Conservation (phyloP, 108 stramenopile species). For the Hondaea fermentalgiana region DNA sequence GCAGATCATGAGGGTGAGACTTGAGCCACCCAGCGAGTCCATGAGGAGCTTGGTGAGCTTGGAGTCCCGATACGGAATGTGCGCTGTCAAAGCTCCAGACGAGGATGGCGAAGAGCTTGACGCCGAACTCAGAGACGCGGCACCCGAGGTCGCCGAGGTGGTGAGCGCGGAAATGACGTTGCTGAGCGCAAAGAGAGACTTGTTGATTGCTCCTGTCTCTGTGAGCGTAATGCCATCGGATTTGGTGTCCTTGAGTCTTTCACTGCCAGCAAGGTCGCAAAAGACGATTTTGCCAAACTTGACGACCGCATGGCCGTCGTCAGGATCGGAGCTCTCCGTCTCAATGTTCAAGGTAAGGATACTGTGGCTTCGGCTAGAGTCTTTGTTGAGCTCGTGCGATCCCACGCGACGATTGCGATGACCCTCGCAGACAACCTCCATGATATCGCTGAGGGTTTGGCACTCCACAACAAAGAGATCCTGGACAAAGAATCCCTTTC, state of each 20-base stretch:
- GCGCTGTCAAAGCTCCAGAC: neutral
- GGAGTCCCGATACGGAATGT: constrained; percentile 44
- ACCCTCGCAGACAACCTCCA: constrained; percentile 40
- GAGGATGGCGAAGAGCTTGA: neutral
- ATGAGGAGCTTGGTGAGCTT: constrained; percentile 48
- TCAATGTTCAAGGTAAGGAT: constrained; percentile 26
- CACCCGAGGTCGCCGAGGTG: no score
- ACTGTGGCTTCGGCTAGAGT: constrained; percentile 36
- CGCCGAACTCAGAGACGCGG: no score
- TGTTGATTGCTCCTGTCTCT: constrained; percentile 25
- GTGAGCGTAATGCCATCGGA: constrained; percentile 3
- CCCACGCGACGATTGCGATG: constrained; percentile 37
- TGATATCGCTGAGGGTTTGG: constrained; percentile 24
- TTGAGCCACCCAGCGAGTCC: constrained; percentile 43
- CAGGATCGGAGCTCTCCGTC: constrained; percentile 17
- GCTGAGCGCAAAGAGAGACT: constrained; percentile 19
- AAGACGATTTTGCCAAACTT: constrained; percentile 25
- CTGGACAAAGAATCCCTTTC: constrained; percentile 41
- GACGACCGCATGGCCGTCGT: constrained; percentile 32
- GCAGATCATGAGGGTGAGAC: constrained; percentile 43
- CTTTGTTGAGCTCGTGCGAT: constrained; percentile 37
- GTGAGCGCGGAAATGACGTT: constrained; percentile 19
- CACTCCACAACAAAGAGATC: constrained; percentile 36
- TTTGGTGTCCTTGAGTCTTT: constrained; percentile 36
- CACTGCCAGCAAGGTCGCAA: constrained; percentile 44